Evolutionary conservation across 1,284 basidiomycete genomes (phyloP).

Genomic region (Cryptococcus sp.): DNA sequence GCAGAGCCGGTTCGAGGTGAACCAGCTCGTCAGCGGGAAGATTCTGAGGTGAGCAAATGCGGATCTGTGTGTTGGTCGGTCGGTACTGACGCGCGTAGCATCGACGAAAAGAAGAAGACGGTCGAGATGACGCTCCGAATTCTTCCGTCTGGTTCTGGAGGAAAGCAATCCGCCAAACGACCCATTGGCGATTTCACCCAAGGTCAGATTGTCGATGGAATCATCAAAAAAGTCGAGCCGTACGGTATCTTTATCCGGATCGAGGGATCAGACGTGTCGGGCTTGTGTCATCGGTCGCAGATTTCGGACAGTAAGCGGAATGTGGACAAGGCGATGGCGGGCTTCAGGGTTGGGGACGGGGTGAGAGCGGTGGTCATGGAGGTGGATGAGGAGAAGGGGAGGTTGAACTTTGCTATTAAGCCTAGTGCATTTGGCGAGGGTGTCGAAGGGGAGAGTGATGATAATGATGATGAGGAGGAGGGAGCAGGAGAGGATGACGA

Average conservation of each 20-base stretch:
- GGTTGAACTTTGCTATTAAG: conserved; percentile 83
- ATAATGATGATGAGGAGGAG: conserved; percentile 19
- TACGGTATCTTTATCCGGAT: conserved; percentile 92
- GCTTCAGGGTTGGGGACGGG: conserved; percentile 78
- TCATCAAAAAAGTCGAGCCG: conserved; percentile 70
- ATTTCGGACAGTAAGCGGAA: conserved; percentile 80
- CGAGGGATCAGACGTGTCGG: conserved; percentile 72
- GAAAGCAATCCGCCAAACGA: conserved; percentile 37
- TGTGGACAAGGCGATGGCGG: conserved; percentile 66
- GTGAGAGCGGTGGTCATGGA: conserved; percentile 74
- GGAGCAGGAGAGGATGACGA: conserved; percentile 25
- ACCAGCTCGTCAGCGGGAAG: conserved; percentile 81
- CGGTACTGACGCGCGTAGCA: conserved; percentile 47
- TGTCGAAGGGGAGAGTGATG: conserved; percentile 28
- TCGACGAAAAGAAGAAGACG: conserved; percentile 64
- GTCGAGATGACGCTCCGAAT: conserved; percentile 80
- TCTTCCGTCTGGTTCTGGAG: conserved; percentile 49
- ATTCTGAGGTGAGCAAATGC: conserved; percentile 60
- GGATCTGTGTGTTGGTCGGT: neutral
- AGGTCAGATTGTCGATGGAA: conserved; percentile 69
- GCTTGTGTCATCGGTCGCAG: conserved; percentile 92
- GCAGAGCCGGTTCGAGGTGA: conserved; percentile 71
- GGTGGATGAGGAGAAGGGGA: conserved; percentile 66
- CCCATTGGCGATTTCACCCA: conserved; percentile 58
- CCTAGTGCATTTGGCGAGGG: conserved; percentile 68